phyloP scores from a whole-genome alignment of 2,329 filamentous ascomycete species.

The Phaeosphaeriaceae sp. region DNA sequence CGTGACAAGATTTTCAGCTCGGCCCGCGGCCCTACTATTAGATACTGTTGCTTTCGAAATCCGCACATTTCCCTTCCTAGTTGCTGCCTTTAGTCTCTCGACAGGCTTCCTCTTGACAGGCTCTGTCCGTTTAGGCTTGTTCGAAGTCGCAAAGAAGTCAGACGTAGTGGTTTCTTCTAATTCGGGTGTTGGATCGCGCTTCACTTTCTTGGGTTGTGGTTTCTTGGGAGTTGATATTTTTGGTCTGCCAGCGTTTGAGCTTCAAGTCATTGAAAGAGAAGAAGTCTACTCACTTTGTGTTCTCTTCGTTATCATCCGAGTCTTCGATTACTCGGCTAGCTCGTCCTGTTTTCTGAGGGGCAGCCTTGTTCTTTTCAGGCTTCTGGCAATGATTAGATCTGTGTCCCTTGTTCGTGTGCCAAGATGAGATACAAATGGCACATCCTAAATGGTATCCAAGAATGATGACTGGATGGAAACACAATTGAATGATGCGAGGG shows the following conservation, averaged over 20 bases:
- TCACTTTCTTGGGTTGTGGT: conserved; percentile 62
- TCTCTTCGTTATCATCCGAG: conserved; percentile 66
- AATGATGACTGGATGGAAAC: too few relatives aligned
- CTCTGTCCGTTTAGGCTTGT: conserved; percentile 60
- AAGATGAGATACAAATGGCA: too few relatives aligned
- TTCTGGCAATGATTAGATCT: conserved; percentile 24
- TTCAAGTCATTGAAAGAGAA: conserved; percentile 6
- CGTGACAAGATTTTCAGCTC: conserved; percentile 52
- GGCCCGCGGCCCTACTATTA: conserved; percentile 45
- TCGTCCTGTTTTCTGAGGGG: conserved; percentile 52
- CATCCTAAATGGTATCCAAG: neutral
- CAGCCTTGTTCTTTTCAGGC: conserved; percentile 44
- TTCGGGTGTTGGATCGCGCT: conserved; percentile 56
- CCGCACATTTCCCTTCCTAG: conserved; percentile 44
- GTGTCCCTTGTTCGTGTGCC: neutral
- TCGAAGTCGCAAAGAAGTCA: conserved; percentile 67
- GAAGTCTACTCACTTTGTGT: conserved; percentile 34
- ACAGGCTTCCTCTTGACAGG: conserved; percentile 46
- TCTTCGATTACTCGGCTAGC: conserved; percentile 67
- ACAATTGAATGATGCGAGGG: neutral
- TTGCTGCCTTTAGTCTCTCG: conserved; percentile 44
- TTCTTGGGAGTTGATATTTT: conserved; percentile 62
- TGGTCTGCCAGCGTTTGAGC: conserved; percentile 33
- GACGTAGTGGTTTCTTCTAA: conserved; percentile 66
- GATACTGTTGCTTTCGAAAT: conserved; percentile 42